Base-by-base conservation (phyloP, 2,329 filamentous ascomycete genomes). In the Tetracladium maxilliforme region DNA sequence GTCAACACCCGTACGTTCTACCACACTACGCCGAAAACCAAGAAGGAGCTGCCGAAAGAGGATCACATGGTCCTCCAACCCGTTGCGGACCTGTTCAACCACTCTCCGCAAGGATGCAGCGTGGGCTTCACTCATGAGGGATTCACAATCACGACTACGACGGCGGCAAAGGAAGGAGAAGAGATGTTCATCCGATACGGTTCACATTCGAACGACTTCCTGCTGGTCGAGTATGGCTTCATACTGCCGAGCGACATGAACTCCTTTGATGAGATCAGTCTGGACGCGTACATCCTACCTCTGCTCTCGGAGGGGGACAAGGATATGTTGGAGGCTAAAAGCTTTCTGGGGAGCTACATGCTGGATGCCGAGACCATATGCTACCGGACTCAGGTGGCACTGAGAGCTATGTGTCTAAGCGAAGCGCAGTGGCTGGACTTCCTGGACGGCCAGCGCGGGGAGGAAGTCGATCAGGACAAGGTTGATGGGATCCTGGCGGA, bases 181-280 rank as follows among this genome's bases (percentile, higher is more conserved):
- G 78, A 84, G 48, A 51, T 86, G 2, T 67, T 63, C 31, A 68
- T 79, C 14, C 70, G 64, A 15, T 86, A 86, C 38, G 79, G 79
- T 4, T 45, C 59, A 2, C 78, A 84, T 42, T 62, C 62, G 15
- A 80, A 81, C 33, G 78, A 84, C 41, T 77, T 79, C 35, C 49
- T 84, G 11, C 58, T 84, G 3, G 62, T 68, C 1, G 77, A 83
- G 47, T 86, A 52, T 31, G 48, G 48, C 1, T 52, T 52, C 22
- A 39, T 48, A 10, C 30, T 51, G 7, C n/a, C n/a, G n/a, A n/a
- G 27, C 34, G 18, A 19, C 18, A 8, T 3, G 28, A 27, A 5
- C 5, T 13, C 11, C 10, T 26, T 19, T 9, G 21, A 5, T 26
- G 10, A 43, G 24, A 26, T 45, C 8, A 22, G 25, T 15, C 33